Base-by-base conservation (phyloP, 257 asterid genomes). In the Penstemon eatonii region DNA sequence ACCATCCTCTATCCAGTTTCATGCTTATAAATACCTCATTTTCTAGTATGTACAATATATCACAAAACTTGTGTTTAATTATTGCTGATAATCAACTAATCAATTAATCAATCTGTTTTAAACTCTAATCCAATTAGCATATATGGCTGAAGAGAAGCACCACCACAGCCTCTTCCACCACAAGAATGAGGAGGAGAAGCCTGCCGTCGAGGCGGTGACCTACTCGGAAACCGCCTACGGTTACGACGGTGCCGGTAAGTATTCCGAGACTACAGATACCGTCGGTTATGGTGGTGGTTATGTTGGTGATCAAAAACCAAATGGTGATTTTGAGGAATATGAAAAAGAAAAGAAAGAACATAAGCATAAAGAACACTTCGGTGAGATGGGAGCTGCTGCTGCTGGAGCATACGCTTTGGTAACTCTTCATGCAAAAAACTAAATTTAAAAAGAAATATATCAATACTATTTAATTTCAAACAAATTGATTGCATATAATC, bases 391-490 rank as follows among this genome's bases (percentile, higher is more conserved):
- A 0, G 74, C 80, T 0, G 64, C 42, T 5, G 92, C 85, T 12
- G 87, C 87, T 11, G 92, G 86, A 8, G 91, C 83, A 73, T 88
- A 62, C 49, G 92, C 91, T 73, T 36, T 88, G 85, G 96, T 90
- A 84, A 53, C 12, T 18, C 4, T 11, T 36, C 3, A 7, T 19
- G 13, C 9, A 5, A 43, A 25, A 1, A 7, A 13, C 18, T 15
- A 15, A 15, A 15, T 15, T 15, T 15, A 15, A 42, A 8, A 25
- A 25, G 1, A 25, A 25, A 25, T 2, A 15, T 15, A 15, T 25
- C 33, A 25, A 25, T 2, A 25, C 2, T 25, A 0, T 25, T 25
- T 25, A 25, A 25, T 25, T 25, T 25, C 33, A 25, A 25, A 25
- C 33, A 25, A 25, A 25, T 25, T 25, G 33, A 25, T 25, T 25